Base-by-base conservation (phyloP, 768 basidiomycete genomes). In the Cystofilobasidium ferigula region DNA sequence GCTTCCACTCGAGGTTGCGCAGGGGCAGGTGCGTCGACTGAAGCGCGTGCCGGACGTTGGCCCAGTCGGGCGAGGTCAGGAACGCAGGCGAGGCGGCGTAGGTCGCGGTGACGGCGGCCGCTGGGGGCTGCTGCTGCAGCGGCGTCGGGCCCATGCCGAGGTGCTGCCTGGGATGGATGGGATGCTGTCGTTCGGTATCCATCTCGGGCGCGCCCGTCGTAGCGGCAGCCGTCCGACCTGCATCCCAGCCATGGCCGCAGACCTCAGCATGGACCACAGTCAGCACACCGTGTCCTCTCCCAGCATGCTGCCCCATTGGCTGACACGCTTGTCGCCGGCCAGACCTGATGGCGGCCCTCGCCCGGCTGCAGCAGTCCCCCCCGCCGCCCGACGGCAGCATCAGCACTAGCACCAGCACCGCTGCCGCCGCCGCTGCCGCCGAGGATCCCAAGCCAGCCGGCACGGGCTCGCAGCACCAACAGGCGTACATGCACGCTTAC, bases 1-100 rank as follows among this genome's bases (percentile, higher is more conserved):
- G 82, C 75, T 88, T 93, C 93, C 95, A 97, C 76, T 97, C 89
- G 32, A 98, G 82, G 76, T 86, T 93, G 59, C 86, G 84, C 61
- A 99, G 79, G 0, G 95, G 95, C 6, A 80, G 73, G 53, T 79
- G 78, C 0, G 72, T 64, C 14, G 59, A 43, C 32, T 60, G 59
- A 42, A 67, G 35, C 20, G 65, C 34, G 18, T 51, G 35, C 8
- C 65, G 59, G 59, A 67, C 57, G 59, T 67, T 67, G 38, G 65
- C 59, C 65, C 65, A 67, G 28, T 67, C 65, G 36, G 65, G 65
- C 38, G 65, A 61, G 22, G 65, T 67, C 13, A 67, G 60, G 35
- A 67, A 67, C 12, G 59, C 40, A 2, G 65, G 65, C 24, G 65
- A 48, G 14, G 65, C 36, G 12, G 65, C 42, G 56, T 67, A 67